Percentiles rank a stretch among this genome's conserved stretches.
Conservation (phyloP, 306 rosid genomes). For the Castanopsis chinensis region DNA sequence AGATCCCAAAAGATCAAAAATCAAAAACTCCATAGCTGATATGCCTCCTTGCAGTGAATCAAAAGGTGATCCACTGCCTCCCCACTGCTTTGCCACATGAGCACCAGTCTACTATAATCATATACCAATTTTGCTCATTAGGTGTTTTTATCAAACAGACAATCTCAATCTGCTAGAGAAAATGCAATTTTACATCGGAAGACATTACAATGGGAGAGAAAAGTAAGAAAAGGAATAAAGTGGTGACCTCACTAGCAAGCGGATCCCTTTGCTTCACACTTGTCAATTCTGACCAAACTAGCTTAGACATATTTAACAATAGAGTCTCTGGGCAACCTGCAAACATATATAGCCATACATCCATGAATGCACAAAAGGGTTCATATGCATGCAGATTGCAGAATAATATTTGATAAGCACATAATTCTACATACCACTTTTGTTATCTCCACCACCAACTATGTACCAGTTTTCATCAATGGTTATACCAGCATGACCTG, state of each 20-base stretch:
- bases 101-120: not conserved
- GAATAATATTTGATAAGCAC: not conserved
- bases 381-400: constrained; percentile 13
- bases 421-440: constrained; percentile 54
- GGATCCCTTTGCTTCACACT: constrained; percentile 81
- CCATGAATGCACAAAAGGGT: not conserved
- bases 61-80: no score
- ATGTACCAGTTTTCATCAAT: constrained; percentile 81
- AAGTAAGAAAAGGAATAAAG: constrained; percentile 13
- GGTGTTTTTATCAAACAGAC: not conserved
- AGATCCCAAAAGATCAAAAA: no score
- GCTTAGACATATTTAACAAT: constrained; percentile 81
- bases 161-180: not conserved
- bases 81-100: no score
- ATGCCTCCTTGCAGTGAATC: no score
- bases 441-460: constrained; percentile 97
- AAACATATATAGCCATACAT: constrained; percentile 21
- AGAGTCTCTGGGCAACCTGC: constrained; percentile 94
- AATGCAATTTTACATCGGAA: not conserved
- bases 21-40: no score
- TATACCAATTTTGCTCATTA: not conserved
- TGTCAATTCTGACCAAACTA: constrained; percentile 79
- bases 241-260: constrained; percentile 93
- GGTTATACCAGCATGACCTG: constrained; percentile 89
- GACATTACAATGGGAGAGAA: constrained; percentile 5